phyloP scores from a whole-genome alignment of 78 protist genomes.

The Monosiga brevicollis region DNA sequence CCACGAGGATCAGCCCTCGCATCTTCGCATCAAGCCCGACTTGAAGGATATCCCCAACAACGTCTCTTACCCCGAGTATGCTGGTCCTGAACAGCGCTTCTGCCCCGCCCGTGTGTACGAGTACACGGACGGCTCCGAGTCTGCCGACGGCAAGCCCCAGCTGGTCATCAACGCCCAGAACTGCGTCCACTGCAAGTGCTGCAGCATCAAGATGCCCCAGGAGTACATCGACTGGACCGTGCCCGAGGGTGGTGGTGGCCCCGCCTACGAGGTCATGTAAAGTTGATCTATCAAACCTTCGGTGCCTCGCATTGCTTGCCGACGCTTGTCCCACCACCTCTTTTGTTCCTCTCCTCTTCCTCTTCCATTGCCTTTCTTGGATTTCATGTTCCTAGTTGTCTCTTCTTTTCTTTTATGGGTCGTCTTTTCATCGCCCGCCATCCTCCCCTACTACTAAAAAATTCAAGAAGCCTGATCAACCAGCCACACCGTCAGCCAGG shows the following conservation, averaged over 20 bases:
- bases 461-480: too few species aligned
- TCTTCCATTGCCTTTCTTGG: too few species aligned
- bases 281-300: too few species aligned
- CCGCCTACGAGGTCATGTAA: conserved; percentile 59
- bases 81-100: conserved; percentile 76
- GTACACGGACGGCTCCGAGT: conserved; percentile 17
- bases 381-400: too few species aligned
- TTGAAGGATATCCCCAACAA: conserved; percentile 38
- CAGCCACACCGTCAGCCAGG: too few species aligned
- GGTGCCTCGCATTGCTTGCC: too few species aligned
- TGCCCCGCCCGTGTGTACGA: conserved; percentile 98
- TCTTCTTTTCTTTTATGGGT: too few species aligned
- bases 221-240: conserved; percentile 85
- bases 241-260: conserved; percentile 93
- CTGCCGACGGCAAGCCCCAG: conserved; percentile 17
- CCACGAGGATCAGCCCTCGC: conserved; percentile 92
- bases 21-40: conserved; percentile 28
- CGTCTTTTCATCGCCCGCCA: too few species aligned
- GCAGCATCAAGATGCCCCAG: conserved; percentile 91
- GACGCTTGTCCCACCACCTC: too few species aligned
- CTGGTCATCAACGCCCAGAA: conserved; percentile 89
- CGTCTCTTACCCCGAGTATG: conserved; percentile 58
- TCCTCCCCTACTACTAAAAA: too few species aligned
- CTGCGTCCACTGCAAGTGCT: conserved; percentile 97
- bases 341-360: too few species aligned